Base-by-base conservation (phyloP, 306 rosid genomes). In the Spatholobus suberectus region DNA sequence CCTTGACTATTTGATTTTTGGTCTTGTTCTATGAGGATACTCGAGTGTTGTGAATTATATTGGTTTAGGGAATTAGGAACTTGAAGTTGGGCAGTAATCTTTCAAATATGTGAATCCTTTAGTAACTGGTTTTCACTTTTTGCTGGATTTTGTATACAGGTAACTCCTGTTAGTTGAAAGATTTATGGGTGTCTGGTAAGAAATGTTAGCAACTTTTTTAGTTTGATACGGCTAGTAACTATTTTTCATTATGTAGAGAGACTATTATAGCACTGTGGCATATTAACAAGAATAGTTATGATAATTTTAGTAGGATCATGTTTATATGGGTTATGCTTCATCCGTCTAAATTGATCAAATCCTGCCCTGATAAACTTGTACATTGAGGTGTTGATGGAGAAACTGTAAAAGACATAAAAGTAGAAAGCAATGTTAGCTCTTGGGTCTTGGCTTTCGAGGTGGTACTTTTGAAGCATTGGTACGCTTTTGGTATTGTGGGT, bases 31-130 rank as follows among this genome's bases (percentile, higher is more conserved):
- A 1, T 47, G 69, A 49, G 79, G 83, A 20, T 44, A 4, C 54
- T 15, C 24, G 3, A 62, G 21, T 58, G 32, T 70, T 15, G 72
- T 77, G 81, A 65, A 41, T 54, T 57, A 34, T 57, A 14, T 47
- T 77, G 14, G 65, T 38, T 68, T 77, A 12, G 32, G 76, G 79
- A 37, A 15, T 59, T 61, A 23, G 52, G 75, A 40, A 73, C 76
- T 78, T 72, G 47, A 14, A 10, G 34, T 38, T 72, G 43, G 55
- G 20, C 27, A 32, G 76, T 67, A 12, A 57, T 79, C 40, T 26
- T 68, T 34, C 14, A 4, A 63, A 73, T 24, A 49, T 69, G 4
- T 35, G 82, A 67, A 75, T 35, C 57, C 32, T 17, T 9, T 35
- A 1, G 77, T 43, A 3, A 37, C 43, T 46, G 47, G 24, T 8